phyloP scores from a whole-genome alignment of 2,329 filamentous ascomycete species.

The Botrytis galanthina region DNA sequence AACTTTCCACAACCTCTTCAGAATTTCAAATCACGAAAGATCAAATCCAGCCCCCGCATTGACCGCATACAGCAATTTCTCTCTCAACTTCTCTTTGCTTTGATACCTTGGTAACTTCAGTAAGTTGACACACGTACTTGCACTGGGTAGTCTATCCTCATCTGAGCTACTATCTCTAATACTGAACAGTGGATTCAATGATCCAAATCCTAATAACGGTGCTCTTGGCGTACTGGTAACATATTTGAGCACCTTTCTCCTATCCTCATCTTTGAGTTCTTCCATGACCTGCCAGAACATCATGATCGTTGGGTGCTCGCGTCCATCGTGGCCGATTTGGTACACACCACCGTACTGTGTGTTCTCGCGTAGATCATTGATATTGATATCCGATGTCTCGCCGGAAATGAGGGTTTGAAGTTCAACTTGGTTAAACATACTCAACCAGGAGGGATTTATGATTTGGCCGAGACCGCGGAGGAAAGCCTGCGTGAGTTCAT shows the following conservation, averaged over 20 bases:
- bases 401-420: conserved; percentile 91
- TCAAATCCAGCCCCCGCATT: conserved; percentile 92
- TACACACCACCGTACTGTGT: conserved; percentile 89
- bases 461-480: conserved; percentile 81
- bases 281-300: conserved; percentile 92
- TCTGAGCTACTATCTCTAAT: conserved; percentile 82
- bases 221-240: conserved; percentile 91
- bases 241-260: conserved; percentile 87
- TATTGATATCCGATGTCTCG: conserved; percentile 79
- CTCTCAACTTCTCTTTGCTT: conserved; percentile 61
- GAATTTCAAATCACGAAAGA: conserved; percentile 43
- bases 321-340: conserved; percentile 78
- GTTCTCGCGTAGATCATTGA: conserved; percentile 79
- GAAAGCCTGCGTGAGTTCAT: conserved; percentile 81
- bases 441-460: conserved; percentile 88
- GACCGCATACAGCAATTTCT: conserved; percentile 86
- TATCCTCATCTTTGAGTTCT: conserved; percentile 69
- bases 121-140: conserved; percentile 94
- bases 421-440: conserved; percentile 97
- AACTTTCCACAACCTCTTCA: background rate
- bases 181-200: conserved; percentile 81
- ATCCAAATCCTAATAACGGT: conserved; percentile 82
- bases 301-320: conserved; percentile 80
- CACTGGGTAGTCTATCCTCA: conserved; percentile 78
- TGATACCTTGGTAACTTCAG: conserved; percentile 86